A percentile compares a stretch with the other conserved stretches of the same genome.
phyloP scores from a whole-genome alignment of 306 rosid species.

The Styphnolobium japonicum region DNA sequence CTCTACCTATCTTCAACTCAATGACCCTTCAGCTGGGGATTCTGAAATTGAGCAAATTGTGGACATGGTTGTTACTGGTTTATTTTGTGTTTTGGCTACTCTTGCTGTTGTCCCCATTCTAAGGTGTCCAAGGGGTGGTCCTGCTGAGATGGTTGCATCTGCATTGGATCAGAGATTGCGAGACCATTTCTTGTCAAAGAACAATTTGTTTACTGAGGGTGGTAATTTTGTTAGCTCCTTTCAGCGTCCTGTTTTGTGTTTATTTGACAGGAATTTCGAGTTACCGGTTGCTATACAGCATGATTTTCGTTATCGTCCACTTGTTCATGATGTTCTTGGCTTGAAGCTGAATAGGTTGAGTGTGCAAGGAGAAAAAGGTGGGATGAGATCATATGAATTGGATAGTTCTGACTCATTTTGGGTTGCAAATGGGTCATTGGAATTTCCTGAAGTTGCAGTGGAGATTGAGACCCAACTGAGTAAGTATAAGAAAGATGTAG shows the following conservation, averaged over 20 bases:
- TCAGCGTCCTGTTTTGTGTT: constrained; percentile 87
- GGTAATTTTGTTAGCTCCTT: constrained; percentile 72
- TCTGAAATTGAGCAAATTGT: constrained; percentile 87
- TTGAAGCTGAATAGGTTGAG: constrained; percentile 82
- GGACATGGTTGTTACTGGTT: constrained; percentile 69
- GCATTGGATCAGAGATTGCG: constrained; percentile 86
- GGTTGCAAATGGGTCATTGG: constrained; percentile 77
- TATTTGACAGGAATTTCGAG: constrained; percentile 89
- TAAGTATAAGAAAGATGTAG: constrained; percentile 91
- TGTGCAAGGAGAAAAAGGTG: constrained; percentile 88
- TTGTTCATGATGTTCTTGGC: constrained; percentile 91
- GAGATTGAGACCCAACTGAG: constrained; percentile 92
- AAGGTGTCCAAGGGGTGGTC: constrained; percentile 84
- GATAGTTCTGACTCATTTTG: constrained; percentile 85
- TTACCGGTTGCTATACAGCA: constrained; percentile 91
- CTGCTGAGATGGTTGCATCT: constrained; percentile 95
- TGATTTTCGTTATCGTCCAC: constrained; percentile 86
- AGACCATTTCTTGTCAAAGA: constrained; percentile 86
- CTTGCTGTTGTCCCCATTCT: constrained; percentile 83
- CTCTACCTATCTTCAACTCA: constrained; percentile 68
- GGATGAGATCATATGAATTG: constrained; percentile 84
- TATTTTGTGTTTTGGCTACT: constrained; percentile 87
- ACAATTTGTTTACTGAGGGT: constrained; percentile 77
- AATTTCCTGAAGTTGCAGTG: constrained; percentile 92
- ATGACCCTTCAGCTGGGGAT: constrained; percentile 93